phyloP scores from a whole-genome alignment of 805 yeast species.

The Candida koratica region DNA sequence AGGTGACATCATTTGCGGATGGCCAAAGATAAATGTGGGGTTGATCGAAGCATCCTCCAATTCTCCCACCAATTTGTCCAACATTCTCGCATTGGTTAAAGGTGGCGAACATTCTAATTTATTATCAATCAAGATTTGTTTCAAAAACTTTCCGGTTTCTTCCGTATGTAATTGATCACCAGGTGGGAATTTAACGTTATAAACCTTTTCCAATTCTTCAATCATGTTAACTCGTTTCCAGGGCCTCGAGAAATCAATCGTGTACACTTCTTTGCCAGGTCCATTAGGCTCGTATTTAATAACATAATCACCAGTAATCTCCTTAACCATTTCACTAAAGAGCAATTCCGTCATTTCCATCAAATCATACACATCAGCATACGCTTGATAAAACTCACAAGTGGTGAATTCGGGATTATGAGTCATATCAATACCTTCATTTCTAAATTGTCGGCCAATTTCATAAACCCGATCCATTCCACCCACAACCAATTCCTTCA shows the following conservation, averaged over 20 bases:
- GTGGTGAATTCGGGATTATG: conserved; percentile 99
- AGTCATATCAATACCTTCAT: conserved; percentile 97
- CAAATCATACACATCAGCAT: conserved; percentile 93
- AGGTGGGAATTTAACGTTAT: conserved; percentile 87
- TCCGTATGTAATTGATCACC: conserved; percentile 92
- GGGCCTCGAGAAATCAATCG: conserved; percentile 88
- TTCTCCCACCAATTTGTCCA: conserved; percentile 96
- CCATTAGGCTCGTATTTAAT: conserved; percentile 91
- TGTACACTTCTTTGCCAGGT: conserved; percentile 73
- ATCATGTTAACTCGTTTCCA: conserved; percentile 99
- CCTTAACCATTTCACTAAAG: conserved; percentile 96
- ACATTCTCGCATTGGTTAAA: conserved; percentile 96
- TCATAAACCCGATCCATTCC: conserved; percentile 98
- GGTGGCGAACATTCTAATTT: conserved; percentile 90
- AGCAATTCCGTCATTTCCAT: conserved; percentile 92
- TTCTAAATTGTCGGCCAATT: conserved; percentile 98
- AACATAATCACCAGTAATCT: conserved; percentile 84
- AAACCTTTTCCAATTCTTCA: conserved; percentile 85
- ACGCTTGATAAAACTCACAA: conserved; percentile 97
- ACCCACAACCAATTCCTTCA: conserved; percentile 95
- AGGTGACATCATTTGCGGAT: conserved; percentile 99
- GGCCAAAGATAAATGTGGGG: conserved; percentile 98
- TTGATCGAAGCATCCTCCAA: conserved; percentile 90
- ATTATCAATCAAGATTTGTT: conserved; percentile 69
- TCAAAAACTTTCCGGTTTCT: conserved; percentile 89